Evolutionary conservation across 164 flowering plant species (phyloP), one percentile per base, ranked within the genome.

Genomic region (Amborella trichopoda): DNA sequence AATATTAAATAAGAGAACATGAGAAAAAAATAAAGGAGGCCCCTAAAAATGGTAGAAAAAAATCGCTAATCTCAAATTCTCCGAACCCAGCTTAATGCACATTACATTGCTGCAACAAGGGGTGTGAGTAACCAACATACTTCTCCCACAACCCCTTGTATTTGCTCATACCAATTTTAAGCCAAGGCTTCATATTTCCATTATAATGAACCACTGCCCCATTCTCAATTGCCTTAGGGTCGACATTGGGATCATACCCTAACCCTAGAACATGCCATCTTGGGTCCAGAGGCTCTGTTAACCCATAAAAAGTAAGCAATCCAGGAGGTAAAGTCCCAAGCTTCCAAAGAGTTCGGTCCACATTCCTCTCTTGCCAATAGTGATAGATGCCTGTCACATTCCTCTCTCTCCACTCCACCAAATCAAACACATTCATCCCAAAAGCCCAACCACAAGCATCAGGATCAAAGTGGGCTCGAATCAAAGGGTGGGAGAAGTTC

Each of bases 181-280:
- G 64, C 95, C 95, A 85, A 16, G 95, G 95, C 66, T 85, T 85
- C 86, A 82, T 72, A 59, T 80, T 78, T 33, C 95, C 91, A 48
- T 78, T 85, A 39, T 63, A 82, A 67, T 85, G 95, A 58, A 82
- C 43, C 9, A 85, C 91, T 20, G 91, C 88, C 10, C 81, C 95
- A 50, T 69, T 78, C 49, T 82, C 89, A 11, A 82, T 85, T 46
- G 82, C 60, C 14, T 88, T 83, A 52, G 71, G 60, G 58, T 82
- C 95, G 16, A 82, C 70, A 50, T 73, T 74, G 28, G 68, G 39
- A 55, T 80, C 86, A 48, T 68, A 82, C 6, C 95, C 91, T 53
- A 85, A 64, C 24, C 91, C 95, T 40, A 85, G 53, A 17, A 82
- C 88, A 54, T 85, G 95, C 95, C 95, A 85, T 74, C 91, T 77